Evolutionary conservation across 169 alveolate species (phyloP), one percentile per base, ranked within the genome.

Genomic region (Babesia microti): DNA sequence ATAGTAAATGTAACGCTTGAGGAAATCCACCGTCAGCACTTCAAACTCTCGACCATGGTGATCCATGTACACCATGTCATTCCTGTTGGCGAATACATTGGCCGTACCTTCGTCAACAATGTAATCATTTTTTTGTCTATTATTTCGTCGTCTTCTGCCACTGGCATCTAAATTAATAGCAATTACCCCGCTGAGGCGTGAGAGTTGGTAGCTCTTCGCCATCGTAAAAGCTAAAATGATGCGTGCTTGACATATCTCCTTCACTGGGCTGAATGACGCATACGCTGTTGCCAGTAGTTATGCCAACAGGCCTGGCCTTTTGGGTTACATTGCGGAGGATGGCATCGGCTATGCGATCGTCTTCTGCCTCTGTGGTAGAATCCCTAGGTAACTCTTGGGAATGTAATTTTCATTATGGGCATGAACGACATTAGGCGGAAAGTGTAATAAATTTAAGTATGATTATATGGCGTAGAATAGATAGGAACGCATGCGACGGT

Each of bases 301-400:
- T 63, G 26, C 71, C 81, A 2, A 74, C 48, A 12, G 72, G 76
- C 69, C 49, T 74, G 22, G 84, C 55, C 33, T 74, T 74, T 51
- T 68, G 81, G n/a, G 84, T 74, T 9, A 74, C 53, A 36, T 74
- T 74, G 56, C 84, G 56, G 18, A 74, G 42, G 7, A 74, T 72
- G 9, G 84, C 76, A 26, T 74, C 84, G 3, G 84, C 79, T 15
- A 74, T 66, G 44, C 79, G 41, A 33, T 72, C 80, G 52, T 76
- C 86, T 42, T 70, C 78, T 15, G 46, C 42, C 48, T 76, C 86
- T n/a, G 78, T 65, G 24, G 74, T 66, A 37, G 72, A 67, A 41
- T 76, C 86, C 26, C 79, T 35, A 29, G 70, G 79, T 34, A 73
- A 50, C 56, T 51, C 36, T 43, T 48, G 42, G 44, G 61, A 24